Base-by-base conservation (phyloP, 2,329 filamentous ascomycete genomes). In the Cordyceps farinosa region DNA sequence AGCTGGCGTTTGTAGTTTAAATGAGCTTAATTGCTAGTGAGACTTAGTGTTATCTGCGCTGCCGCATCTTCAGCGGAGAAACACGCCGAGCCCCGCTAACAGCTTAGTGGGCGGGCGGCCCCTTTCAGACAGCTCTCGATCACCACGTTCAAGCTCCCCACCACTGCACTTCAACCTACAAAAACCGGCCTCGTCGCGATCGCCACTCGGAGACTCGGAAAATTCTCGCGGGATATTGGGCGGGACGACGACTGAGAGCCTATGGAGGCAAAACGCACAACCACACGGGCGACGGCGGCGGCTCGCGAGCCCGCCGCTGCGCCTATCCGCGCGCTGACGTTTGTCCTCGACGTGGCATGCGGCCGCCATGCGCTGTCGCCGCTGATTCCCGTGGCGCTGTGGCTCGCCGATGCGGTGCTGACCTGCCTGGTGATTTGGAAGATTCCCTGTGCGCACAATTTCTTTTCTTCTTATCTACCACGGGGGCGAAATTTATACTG, bases 381-480 rank as follows among this genome's bases (percentile, higher is more conserved):
- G 65, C 71, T 81, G 45, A 70, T 87, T 34, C 78, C 87, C 6
- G 82, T 87, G 0, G 78, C 87, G 3, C 80, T 97, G 6, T 80
- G 95, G 67, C 73, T 89, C 38, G 79, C 84, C 61, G 93, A 97
- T 72, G 87, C 86, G 8, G 75, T 84, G 22, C 83, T 97, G 29
- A 95, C 90, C 75, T 82, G 78, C 17, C 73, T 91, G 40, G 83
- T 97, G 67, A 90, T 97, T 67, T 87, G 86, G 83, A 93, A 88
- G 74, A 83, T 97, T 64, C 88, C 92, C 47, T 97, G 92, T 96
- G 80, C 79, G 89, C 15, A 4, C 4, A 1, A 13, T 10, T 10
- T 42, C 8, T 8, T 45, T n/a, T n/a, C 15, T 17, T 45, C 3
- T 22, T 22, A 22, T 22, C 22, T 22, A 22, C 22, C 22, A 22